These are phyloP conservation scores for Pilaira anomala DNA, from an alignment of 192 early-diverging fungal genomes.

Conservation along the genomic window DNA sequence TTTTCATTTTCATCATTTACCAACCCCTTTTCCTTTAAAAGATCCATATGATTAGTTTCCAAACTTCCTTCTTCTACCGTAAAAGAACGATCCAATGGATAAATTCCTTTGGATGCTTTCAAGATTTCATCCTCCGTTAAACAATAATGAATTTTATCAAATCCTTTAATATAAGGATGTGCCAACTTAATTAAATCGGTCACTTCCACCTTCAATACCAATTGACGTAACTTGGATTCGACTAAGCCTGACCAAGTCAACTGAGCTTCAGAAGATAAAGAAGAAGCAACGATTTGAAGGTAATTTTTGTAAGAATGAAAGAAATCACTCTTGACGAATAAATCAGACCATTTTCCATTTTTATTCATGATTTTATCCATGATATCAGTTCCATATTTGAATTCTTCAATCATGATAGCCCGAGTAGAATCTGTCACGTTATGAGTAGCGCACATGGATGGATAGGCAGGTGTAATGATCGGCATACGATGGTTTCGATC, in stretches of 20 bases:
- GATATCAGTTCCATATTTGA: slow-evolving; percentile 74
- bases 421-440: slow-evolving; percentile 91
- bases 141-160: slow-evolving; percentile 66
- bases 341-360: slow-evolving; percentile 70
- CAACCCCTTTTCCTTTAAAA: slow-evolving; percentile 21
- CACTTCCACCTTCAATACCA: slow-evolving; percentile 80
- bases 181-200: slow-evolving; percentile 70
- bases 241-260: slow-evolving; percentile 85
- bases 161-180: slow-evolving; percentile 90
- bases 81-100: slow-evolving; percentile 40
- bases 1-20: slow-evolving; percentile 20
- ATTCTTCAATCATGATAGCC: slow-evolving; percentile 79
- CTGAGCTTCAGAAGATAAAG: slow-evolving; percentile 69
- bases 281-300: slow-evolving; percentile 82
- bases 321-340: slow-evolving; percentile 89
- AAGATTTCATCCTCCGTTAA: slow-evolving; percentile 62
- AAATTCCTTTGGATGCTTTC: slow-evolving; percentile 64
- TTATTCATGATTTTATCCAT: slow-evolving; percentile 75
- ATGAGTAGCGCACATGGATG: slow-evolving; percentile 97
- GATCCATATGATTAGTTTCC: slow-evolving; percentile 27
- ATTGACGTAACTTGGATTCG: slow-evolving; percentile 86
- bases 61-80: slow-evolving; percentile 32
- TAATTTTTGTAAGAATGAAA: slow-evolving; percentile 87
- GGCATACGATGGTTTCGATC: slow-evolving; percentile 91
- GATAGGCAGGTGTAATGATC: slow-evolving; percentile 98